Evolutionary conservation across 2,329 filamentous ascomycete genomes (phyloP).

Genomic region (Mycosphaerella arachidis): DNA sequence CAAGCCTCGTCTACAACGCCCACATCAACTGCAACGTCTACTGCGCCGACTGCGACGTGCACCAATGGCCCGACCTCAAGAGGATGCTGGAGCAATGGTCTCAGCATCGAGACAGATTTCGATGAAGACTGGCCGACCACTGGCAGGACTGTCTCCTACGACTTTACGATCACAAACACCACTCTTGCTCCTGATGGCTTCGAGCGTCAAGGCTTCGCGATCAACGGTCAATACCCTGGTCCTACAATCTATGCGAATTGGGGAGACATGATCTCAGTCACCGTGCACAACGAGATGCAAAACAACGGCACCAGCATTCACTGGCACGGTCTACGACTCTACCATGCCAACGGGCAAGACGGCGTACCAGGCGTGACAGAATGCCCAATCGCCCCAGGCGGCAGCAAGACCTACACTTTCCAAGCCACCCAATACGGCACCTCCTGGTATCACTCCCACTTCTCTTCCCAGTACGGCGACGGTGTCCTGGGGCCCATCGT

Average conservation of each 20-base stretch:
- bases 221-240: slow-evolving; percentile 62
- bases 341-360: slow-evolving; percentile 52
- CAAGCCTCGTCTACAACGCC: slow-evolving; percentile 12
- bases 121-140: slow-evolving; percentile 32
- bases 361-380: slow-evolving; percentile 51
- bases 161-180: slow-evolving; percentile 30
- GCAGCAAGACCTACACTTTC: slow-evolving; percentile 55
- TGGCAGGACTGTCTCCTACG: slow-evolving; percentile 33
- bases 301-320: slow-evolving; percentile 60
- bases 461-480: slow-evolving; percentile 51
- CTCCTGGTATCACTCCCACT: slow-evolving; percentile 51
- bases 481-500: slow-evolving; percentile 59
- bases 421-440: slow-evolving; percentile 48
- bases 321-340: slow-evolving; percentile 59
- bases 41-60: slow-evolving; percentile 24
- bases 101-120: slow-evolving; percentile 33
- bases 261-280: slow-evolving; percentile 46
- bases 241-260: slow-evolving; percentile 32
- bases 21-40: slow-evolving; percentile 18
- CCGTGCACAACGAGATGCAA: slow-evolving; percentile 50
- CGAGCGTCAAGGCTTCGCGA: slow-evolving; percentile 39
- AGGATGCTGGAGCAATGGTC: slow-evolving; percentile 28
- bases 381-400: slow-evolving; percentile 47
- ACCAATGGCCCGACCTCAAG: slow-evolving; percentile 28
- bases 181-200: slow-evolving; percentile 46